Percentiles rank a stretch among this genome's conserved stretches.
Conservation (phyloP, 2,329 filamentous ascomycete species). For the Chrysoporthe puriensis region DNA sequence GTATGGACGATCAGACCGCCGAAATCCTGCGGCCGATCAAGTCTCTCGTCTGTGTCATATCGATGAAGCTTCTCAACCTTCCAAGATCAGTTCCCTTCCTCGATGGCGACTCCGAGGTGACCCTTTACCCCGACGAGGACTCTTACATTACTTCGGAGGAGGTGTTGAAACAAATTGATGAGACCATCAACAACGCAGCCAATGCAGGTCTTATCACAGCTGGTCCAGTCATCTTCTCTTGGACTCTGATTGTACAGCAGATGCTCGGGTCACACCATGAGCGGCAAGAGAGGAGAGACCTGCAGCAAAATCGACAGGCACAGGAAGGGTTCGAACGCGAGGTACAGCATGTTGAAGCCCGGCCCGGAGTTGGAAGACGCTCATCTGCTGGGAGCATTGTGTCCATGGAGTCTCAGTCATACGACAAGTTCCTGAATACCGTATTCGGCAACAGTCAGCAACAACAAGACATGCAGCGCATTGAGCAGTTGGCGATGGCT, state of each 20-base stretch:
- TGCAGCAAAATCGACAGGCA: conserved; percentile 61
- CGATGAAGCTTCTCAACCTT: conserved; percentile 72
- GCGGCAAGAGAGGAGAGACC: conserved; percentile 63
- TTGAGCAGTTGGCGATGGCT: conserved; percentile 53
- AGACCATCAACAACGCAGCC: conserved; percentile 66
- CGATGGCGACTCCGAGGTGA: conserved; percentile 48
- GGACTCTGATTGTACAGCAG: conserved; percentile 75
- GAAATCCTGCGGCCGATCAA: conserved; percentile 68
- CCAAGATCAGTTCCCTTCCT: conserved; percentile 60
- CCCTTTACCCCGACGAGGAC: conserved; percentile 45
- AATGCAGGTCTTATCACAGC: conserved; percentile 62
- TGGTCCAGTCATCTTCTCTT: conserved; percentile 76
- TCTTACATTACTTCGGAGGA: conserved; percentile 72
- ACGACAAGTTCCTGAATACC: conserved; percentile 58
- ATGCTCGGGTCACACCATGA: conserved; percentile 67
- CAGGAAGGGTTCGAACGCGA: conserved; percentile 60
- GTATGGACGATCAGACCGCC: conserved; percentile 51
- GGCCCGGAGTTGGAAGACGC: conserved; percentile 49
- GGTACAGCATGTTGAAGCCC: conserved; percentile 39
- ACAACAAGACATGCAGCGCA: conserved; percentile 55
- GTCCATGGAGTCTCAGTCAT: conserved; percentile 63
- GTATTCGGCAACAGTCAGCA: conserved; percentile 44
- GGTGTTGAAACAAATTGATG: conserved; percentile 73
- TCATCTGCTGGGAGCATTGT: conserved; percentile 66
- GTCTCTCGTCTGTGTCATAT: conserved; percentile 70